A percentile compares a stretch with the other conserved stretches of the same genome.
Evolutionary conservation across 768 basidiomycete species (phyloP).

Genomic region (Udeniomyces megalosporus): DNA sequence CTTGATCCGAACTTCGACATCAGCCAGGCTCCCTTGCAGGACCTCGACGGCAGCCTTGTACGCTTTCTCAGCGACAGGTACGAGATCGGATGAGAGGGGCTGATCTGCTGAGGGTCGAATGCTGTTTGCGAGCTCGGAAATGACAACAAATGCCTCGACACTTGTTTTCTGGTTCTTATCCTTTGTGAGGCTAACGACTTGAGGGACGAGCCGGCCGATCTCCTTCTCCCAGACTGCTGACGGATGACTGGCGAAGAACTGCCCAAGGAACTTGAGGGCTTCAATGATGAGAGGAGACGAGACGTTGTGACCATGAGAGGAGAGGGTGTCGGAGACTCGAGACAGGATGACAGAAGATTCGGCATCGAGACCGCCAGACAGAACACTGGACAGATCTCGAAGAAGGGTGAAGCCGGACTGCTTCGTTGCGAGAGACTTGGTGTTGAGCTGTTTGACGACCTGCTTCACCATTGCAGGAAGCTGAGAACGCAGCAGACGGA

Average conservation of each 20-base stretch:
- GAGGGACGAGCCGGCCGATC: slow-evolving; percentile 53
- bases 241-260: slow-evolving; percentile 62
- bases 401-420: slow-evolving; percentile 77
- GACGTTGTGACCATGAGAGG: slow-evolving; percentile 33
- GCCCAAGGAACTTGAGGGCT: slow-evolving; percentile 65
- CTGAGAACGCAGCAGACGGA: slow-evolving; percentile 53
- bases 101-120: slow-evolving; percentile 46
- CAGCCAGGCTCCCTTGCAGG: slow-evolving; percentile 65
- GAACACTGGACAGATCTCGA: slow-evolving; percentile 54
- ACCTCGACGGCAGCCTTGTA: slow-evolving; percentile 59
- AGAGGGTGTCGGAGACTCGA: slow-evolving; percentile 22
- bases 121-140: slow-evolving; percentile 63
- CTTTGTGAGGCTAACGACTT: slow-evolving; percentile 52
- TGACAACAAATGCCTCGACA: slow-evolving; percentile 73
- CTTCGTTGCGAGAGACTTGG: slow-evolving; percentile 59
- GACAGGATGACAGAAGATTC: slow-evolving; percentile 50
- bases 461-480: slow-evolving; percentile 64
- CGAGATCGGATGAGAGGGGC: slow-evolving; percentile 21
- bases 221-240: slow-evolving; percentile 43
- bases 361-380: slow-evolving; percentile 63
- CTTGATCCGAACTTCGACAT: slow-evolving; percentile 68
- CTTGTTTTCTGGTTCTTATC: slow-evolving; percentile 82
- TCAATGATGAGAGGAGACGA: slow-evolving; percentile 61
- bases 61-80: slow-evolving; percentile 39
- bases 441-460: slow-evolving; percentile 63